Evolutionary conservation across 371 early-diverging fungal species (phyloP), one percentile per base, ranked within the genome.

Genomic region (Dichotomocladium elegans): DNA sequence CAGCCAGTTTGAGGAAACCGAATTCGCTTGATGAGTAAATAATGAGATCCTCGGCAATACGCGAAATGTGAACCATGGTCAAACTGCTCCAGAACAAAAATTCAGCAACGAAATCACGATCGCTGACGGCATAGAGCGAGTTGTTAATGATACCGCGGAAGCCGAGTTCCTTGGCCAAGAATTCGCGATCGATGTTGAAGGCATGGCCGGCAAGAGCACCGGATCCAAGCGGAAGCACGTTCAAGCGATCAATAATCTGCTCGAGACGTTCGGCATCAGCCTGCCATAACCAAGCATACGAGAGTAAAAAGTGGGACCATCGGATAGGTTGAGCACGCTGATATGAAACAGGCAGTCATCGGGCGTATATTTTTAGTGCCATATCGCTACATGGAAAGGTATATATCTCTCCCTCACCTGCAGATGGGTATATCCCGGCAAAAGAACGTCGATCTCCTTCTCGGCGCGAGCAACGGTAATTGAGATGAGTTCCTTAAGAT

Each of bases 171-270:
- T 82, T 58, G 22, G 93, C 92, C 51, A 98, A 74, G 61, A 86
- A 89, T 25, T 85, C 81, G 51, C 96, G 91, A 68, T 96, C 95
- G 45, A 98, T 85, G 60, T 86, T 82, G 81, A 98, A 98, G 14
- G 93, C 96, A 70, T 96, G 95, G n/a, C 98, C 98, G 2, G 96
- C 96, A 30, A 98, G 77, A 3, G 98, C 98, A 48, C 98, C 98
- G 15, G 85, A 82, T 1, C 98, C 98, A 25, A 98, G 79, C 2
- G 98, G 98, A 31, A 90, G 77, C 17, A 80, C 81, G 66, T 93
- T 92, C 49, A 92, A 59, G 19, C 95, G 90, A 9, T 85, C 81
- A 55, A 86, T 63, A 26, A 94, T 68, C 66, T 94, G 90, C 27
- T 74, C 79, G 26, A 96, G 69, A 27, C 96, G 89, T 48, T 90